These are phyloP conservation scores for Malus asiatica DNA, from an alignment of 306 rosid species.

Conservation along the genomic window DNA sequence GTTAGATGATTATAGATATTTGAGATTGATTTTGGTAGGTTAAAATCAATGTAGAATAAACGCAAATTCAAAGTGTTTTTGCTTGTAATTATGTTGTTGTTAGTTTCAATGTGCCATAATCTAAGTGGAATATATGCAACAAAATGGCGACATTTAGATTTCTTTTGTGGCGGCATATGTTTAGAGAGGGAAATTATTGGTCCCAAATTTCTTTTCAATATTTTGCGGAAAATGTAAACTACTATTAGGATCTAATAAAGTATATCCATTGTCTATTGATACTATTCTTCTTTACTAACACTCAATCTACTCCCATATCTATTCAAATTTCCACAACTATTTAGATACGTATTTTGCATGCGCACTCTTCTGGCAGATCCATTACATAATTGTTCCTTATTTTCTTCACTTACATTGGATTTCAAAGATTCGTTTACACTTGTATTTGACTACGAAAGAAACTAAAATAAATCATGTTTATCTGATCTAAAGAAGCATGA, in stretches of 20 bases:
- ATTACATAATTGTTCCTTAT: neutral
- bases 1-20: neutral
- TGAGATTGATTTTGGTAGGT: neutral
- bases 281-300: neutral
- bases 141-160: neutral
- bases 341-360: neutral
- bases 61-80: neutral
- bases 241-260: no score
- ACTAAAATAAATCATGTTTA: neutral
- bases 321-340: neutral
- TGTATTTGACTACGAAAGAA: neutral
- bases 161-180: no score
- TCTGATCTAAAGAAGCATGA: neutral
- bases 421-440: neutral
- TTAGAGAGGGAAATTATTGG: no score
- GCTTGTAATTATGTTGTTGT: neutral
- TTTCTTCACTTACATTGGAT: neutral
- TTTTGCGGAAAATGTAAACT: no score
- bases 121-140: neutral
- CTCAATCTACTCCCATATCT: neutral
- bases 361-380: neutral
- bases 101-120: neutral
- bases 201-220: no score
- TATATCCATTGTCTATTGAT: neutral
- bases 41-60: neutral